phyloP scores from a whole-genome alignment of 2,329 filamentous ascomycete species.

The Botrytis porri region DNA sequence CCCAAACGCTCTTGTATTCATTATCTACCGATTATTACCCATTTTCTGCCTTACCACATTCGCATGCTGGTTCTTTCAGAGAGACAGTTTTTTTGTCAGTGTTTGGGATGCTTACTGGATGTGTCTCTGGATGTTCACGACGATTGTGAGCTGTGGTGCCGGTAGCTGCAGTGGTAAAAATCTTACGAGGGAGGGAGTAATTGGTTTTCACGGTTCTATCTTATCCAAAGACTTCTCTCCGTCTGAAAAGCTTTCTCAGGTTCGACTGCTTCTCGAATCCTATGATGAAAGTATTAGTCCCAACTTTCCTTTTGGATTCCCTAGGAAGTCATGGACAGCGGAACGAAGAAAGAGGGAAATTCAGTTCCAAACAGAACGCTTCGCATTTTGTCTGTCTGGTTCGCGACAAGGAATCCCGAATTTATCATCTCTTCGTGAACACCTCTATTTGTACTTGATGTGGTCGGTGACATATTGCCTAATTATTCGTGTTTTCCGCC shows the following conservation, averaged over 20 bases:
- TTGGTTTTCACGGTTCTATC: neutral
- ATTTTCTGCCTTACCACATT: neutral
- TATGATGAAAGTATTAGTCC: neutral
- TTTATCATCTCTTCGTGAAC: accelerated
- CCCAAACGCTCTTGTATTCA: neutral
- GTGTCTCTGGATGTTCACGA: accelerated
- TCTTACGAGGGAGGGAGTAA: too few relatives aligned
- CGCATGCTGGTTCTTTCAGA: too few relatives aligned
- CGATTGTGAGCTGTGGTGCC: accelerated
- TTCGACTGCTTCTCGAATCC: neutral
- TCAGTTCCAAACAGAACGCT: neutral
- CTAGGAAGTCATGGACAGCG: neutral
- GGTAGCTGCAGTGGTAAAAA: too few relatives aligned
- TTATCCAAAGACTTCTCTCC: neutral
- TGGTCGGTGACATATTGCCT: accelerated
- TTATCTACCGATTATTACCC: neutral
- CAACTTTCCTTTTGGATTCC: neutral
- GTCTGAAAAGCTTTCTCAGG: neutral
- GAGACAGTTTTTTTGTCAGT: neutral
- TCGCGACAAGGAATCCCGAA: neutral
- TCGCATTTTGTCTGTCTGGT: neutral
- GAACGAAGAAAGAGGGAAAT: neutral
- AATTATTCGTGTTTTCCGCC: neutral
- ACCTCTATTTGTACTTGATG: accelerated
- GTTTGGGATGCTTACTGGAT: accelerated